Evolutionary conservation across 306 rosid genomes (phyloP), one percentile per base, ranked within the genome.

Genomic region (Inga laurina): DNA sequence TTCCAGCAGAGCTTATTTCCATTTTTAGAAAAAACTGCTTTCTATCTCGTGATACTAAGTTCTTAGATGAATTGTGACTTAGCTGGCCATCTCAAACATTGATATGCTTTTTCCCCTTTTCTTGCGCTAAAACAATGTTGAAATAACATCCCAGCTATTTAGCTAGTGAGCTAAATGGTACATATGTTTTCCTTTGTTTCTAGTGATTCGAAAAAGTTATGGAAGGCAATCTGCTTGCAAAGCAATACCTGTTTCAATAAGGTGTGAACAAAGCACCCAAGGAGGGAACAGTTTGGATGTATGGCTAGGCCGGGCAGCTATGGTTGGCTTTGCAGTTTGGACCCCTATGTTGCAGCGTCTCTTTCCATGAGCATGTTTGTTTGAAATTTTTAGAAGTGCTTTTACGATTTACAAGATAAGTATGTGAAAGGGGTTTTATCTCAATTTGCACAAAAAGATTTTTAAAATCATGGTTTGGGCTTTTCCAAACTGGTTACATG

Each of bases 271-370:
- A 86, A 85, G 87, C 51, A 73, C 90, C 19, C 84, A 86, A 83
- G 88, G 91, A 83, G 30, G 88, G 18, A 88, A 68, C 67, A 73
- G 90, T 84, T 75, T 94, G 90, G 98, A 96, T 81, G 91, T 93
- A 39, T 94, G 97, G 98, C 89, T 94, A 4, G 97, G 98, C 70
- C 89, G 99, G 82, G 24, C 83, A 11, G 98, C 97, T 74, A 96
- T 96, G 99, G 83, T 96, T 80, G 97, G 99, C 59, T 96, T 96
- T 87, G 91, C 98, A 19, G 85, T 62, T 1, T 1, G 1, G 0
- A 27, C 1, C 27, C 27, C 27, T 27, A 27, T 27, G 27, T 27
- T 27, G 27, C 27, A 27, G 27, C 27, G 27, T 27, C 27, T 27
- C 27, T 27, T 27, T 27, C 27, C 1, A 27, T 27, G 27, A 0